Base-by-base conservation (phyloP, 768 basidiomycete species). In the Lactifluus hygrophoroides region DNA sequence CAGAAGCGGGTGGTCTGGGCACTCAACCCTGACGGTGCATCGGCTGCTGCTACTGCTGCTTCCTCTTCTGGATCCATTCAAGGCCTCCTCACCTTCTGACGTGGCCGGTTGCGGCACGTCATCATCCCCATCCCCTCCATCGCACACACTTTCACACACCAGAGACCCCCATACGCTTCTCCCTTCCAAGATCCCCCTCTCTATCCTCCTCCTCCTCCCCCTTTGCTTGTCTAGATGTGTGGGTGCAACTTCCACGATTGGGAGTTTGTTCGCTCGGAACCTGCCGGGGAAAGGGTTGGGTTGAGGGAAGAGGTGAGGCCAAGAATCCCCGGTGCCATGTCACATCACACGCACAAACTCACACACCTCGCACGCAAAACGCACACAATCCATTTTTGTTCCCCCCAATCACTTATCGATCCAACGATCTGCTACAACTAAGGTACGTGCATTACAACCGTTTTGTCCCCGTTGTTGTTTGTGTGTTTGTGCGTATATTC, bases 21-120 rank as follows among this genome's bases (percentile, higher is more conserved):
- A 21, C 38, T 62, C 25, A 27, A 32, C n/a, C n/a, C n/a, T n/a
- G n/a, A n/a, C 10, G 58, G 53, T 8, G 34, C 58, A 27, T 35
- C 47, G 28, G 23, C 38, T 19, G 38, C 38, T 40, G 10, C 46
- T 19, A 17, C 38, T 40, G 10, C 52, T 40, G 10, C 46, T 19
- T 16, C 38, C n/a, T 17, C 52, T 58, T 54, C 52, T 50, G 53
- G 53, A 37, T 50, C 58, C 27, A 32, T 34, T 23, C 59, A 61
- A 30, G 59, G 59, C 19, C 35, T 62, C 19, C 35, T 62, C 35
- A 62, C 58, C 59, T 62, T 62, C 58, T 62, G 58, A 62, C 58
- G 42, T 59, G 52, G 57, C 57, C 46, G 25, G n/a, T 23, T 40
- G 34, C 19, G 53, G 59, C 56, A 44, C 56, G 59, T 60, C 55